Evolutionary conservation across 106 monocot species (phyloP).

Genomic region (Dactylorhiza incarnata): DNA sequence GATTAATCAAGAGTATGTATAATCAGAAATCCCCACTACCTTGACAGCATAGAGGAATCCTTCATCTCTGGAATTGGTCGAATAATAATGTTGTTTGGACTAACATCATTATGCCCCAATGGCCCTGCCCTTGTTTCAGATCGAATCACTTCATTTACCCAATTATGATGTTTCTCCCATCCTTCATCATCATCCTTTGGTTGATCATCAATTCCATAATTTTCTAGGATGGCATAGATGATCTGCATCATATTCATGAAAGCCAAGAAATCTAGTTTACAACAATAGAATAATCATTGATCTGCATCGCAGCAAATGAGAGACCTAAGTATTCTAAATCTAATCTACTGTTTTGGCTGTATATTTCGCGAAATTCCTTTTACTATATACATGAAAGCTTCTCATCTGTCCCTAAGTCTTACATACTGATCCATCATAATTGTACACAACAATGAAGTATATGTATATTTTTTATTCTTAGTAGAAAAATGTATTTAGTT

Average conservation of each 20-base stretch:
- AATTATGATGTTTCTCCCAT: slow-evolving; percentile 52
- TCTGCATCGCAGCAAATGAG: not conserved
- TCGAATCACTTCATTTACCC: slow-evolving; percentile 93
- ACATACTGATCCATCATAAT: not conserved
- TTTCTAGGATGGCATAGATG: slow-evolving; percentile 54
- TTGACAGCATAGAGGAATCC: slow-evolving; percentile 49
- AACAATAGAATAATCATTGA: not conserved
- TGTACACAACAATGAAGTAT: too few species aligned
- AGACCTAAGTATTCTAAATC: not conserved
- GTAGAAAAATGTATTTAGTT: not conserved
- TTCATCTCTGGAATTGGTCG: slow-evolving; percentile 32
- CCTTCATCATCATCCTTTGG: slow-evolving; percentile 28
- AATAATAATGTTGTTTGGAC: slow-evolving; percentile 11
- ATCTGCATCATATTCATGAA: slow-evolving; percentile 43
- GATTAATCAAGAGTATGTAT: not conserved
- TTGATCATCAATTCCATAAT: slow-evolving; percentile 38
- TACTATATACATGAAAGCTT: not conserved
- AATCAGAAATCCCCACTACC: slow-evolving; percentile 18
- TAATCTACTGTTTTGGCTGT: not conserved
- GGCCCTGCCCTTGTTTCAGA: slow-evolving; percentile 43
- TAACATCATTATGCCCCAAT: slow-evolving; percentile 29
- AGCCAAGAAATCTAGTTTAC: not conserved
- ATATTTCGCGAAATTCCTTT: not conserved
- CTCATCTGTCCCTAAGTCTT: not conserved
- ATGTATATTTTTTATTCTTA: not conserved